Evolutionary conservation across 352 stramenopile species (phyloP).

Genomic region (Phytophthora capsici): DNA sequence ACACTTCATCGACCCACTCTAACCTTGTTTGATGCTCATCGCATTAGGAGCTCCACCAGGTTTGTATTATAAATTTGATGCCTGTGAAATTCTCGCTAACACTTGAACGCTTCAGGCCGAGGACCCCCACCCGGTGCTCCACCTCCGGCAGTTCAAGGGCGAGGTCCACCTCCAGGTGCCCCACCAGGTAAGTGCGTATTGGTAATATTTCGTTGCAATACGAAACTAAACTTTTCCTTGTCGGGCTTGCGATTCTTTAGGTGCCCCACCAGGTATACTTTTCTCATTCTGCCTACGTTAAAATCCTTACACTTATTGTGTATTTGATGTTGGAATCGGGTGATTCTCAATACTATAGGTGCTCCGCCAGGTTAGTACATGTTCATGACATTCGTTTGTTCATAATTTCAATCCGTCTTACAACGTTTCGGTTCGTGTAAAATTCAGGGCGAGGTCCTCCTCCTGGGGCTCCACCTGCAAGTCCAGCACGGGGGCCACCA

Average conservation of each 20-base stretch:
- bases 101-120: not conserved
- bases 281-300: not conserved
- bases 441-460: conserved; percentile 16
- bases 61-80: too few species aligned
- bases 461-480: conserved; percentile 9
- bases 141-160: not conserved
- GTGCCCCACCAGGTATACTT: not conserved
- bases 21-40: too few species aligned
- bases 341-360: not conserved
- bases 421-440: not conserved
- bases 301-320: not conserved
- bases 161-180: not conserved
- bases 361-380: conserved; percentile 3
- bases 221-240: too few species aligned
- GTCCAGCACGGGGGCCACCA: conserved; percentile 38
- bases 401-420: not conserved
- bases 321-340: not conserved
- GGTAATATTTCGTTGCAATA: too few species aligned
- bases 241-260: not conserved
- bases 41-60: too few species aligned
- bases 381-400: not conserved
- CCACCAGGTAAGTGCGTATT: too few species aligned
- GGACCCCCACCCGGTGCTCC: conserved; percentile 29
- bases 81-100: too few species aligned
- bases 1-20: too few species aligned